phyloP scores from a whole-genome alignment of 2,329 filamentous ascomycete species.

The Sporothrix schenckii region DNA sequence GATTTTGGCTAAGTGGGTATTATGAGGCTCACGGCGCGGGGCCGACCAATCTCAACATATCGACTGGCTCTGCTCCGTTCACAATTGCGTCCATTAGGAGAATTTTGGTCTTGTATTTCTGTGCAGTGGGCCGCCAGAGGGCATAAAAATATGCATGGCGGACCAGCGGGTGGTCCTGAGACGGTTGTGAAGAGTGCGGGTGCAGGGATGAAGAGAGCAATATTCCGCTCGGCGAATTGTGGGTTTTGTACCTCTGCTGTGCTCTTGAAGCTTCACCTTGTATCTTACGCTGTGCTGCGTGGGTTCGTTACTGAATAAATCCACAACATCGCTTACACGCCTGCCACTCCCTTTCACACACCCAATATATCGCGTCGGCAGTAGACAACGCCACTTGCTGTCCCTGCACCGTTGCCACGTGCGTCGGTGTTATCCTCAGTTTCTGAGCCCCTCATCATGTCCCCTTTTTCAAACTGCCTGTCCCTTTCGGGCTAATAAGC shows the following conservation, averaged over 20 bases:
- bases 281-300: background rate
- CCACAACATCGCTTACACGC: background rate
- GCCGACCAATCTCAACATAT: background rate
- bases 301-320: background rate
- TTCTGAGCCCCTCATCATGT: background rate
- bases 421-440: background rate
- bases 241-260: background rate
- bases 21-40: slow-evolving; percentile 7
- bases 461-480: background rate
- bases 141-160: background rate
- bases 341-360: background rate
- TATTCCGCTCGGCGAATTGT: background rate
- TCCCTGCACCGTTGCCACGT: slow-evolving; percentile 7
- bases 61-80: background rate
- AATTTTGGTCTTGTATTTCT: background rate
- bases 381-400: slow-evolving; percentile 3
- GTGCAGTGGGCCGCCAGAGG: background rate
- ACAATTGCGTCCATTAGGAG: background rate
- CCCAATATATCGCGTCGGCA: slow-evolving; percentile 2
- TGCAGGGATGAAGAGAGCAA: background rate
- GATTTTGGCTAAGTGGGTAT: slow-evolving; percentile 22
- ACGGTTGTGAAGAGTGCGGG: background rate
- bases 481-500: background rate
- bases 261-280: background rate
- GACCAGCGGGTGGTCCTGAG: background rate